Base-by-base conservation (phyloP, 1,284 basidiomycete genomes). In the Trichosporon coremiiforme region DNA sequence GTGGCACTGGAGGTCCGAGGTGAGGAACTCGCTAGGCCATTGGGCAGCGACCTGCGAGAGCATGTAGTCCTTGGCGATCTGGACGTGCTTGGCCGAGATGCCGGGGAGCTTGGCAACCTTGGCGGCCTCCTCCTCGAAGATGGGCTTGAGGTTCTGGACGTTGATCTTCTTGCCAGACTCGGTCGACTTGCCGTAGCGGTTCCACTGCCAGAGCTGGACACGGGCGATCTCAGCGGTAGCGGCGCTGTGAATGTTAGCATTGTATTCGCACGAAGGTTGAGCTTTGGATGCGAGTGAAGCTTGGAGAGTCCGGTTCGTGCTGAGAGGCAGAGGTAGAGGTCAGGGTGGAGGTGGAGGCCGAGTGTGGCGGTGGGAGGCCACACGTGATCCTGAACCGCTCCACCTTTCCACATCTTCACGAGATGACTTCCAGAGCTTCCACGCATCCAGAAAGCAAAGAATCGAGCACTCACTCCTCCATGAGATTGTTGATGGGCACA, bases 141-240 rank as follows among this genome's bases (percentile, higher is more conserved):
- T 84, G 71, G 85, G 85, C 82, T 94, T 92, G 74, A 99, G 84
- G 81, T 90, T 90, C 70, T 87, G 87, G 10, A 88, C 85, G 10
- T 92, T 94, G 83, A 99, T 88, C 36, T 87, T 85, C 79, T 90
- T 88, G 69, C 95, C 94, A 3, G 89, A 87, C 76, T 94, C 91
- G 25, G 93, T 88, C 71, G 90, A 90, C 68, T 89, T 85, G 63
- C 86, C 86, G 81, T 95, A 91, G 82, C 92, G 91, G 75, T 90
- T 90, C 95, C 96, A 99, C 84, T 97, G 94, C 97, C 97, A 99
- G 66, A 99, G 89, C 85, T 98, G 95, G 67, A 95, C 90, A 70
- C 96, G 93, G 1, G 64, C 68, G 17, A 71, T 71, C 84, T 98
- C 95, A 4, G 95, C 96, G 1, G 96, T 98, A 20, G 96, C 96